Evolutionary conservation across 2,329 filamentous ascomycete species (phyloP), one percentile per base, ranked within the genome.

Genomic region (Aspergillus candidus): DNA sequence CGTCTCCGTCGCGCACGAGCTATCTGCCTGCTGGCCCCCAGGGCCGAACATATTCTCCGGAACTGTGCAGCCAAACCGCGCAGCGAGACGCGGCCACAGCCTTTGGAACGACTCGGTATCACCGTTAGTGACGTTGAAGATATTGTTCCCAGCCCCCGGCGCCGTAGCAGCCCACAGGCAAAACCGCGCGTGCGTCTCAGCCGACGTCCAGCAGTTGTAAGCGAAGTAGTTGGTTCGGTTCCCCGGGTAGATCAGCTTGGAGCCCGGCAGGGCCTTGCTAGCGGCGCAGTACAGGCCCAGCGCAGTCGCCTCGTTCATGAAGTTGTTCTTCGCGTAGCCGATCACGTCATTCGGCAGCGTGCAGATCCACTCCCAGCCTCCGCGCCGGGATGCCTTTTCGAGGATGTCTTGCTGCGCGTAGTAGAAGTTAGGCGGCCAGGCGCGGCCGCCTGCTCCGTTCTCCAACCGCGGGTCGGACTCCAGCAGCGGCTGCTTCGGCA

Each of bases 361-460:
- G 18, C 67, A 65, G 3, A 67, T 55, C 70, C 68, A 73, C 11
- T 67, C 63, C 58, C 63, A 70, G 2, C 46, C 38, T 11, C 58
- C 57, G 11, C 59, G 43, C 4, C 53, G 48, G 18, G 59, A 60
- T 12, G 55, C 60, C 0, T 66, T 53, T 13, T 53, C 49, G 3
- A 77, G 58, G 42, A 74, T 68, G 17, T 66, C 59, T 51, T 78
- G 70, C 53, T 77, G 74, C 31, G 61, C 54, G 52, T 76, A 76
- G 55, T 78, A 78, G 54, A 77, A 78, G 56, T 74, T 78, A 3
- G 67, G 66, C 4, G 67, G 68, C 40, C 67, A 64, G 11, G 62
- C 58, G 3, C 40, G 40, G 2, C 61, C 62, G 3, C 37, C 50
- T 15, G 14, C 11, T 8, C 32, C 13, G 7, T 35, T 37, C 7